These are phyloP conservation scores for Fusarium sp. DNA, from an alignment of 2,329 filamentous ascomycete genomes.

Conservation along the genomic window DNA sequence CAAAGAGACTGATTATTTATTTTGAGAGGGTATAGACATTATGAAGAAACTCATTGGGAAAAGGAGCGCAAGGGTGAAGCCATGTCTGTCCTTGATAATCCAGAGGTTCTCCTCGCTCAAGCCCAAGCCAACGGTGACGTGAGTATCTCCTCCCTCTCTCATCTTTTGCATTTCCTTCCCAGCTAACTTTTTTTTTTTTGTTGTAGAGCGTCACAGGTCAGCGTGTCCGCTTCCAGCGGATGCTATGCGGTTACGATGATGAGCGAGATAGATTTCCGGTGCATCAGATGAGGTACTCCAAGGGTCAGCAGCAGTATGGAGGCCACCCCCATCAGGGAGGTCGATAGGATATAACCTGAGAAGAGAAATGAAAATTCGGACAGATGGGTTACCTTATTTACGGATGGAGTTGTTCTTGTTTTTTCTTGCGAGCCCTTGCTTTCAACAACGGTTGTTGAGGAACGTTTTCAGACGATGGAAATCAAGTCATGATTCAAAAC, in stretches of 20 bases:
- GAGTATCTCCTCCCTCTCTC: conserved; percentile 37
- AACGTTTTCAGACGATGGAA: not conserved
- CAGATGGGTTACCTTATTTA: not conserved
- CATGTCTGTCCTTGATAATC: conserved; percentile 61
- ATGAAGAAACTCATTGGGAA: conserved; percentile 53
- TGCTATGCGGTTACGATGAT: conserved; percentile 61
- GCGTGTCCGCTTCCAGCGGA: conserved; percentile 62
- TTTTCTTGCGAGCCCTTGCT: not conserved
- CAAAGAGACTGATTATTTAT: not conserved
- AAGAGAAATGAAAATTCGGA: not conserved
- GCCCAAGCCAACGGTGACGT: conserved; percentile 64
- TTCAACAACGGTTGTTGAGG: not conserved
- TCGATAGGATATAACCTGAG: conserved; percentile 11
- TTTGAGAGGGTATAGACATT: no score
- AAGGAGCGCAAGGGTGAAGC: conserved; percentile 59
- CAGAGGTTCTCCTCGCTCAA: conserved; percentile 67
- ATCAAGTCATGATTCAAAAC: not conserved
- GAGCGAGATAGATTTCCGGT: conserved; percentile 11
- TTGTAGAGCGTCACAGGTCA: conserved; percentile 63
- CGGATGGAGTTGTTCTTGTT: not conserved
- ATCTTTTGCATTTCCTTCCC: not conserved
- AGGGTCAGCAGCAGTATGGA: conserved; percentile 28
- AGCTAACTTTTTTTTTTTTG: not conserved
- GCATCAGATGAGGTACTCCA: conserved; percentile 13
- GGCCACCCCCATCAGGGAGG: conserved; percentile 31